These are phyloP conservation scores for Globisporangium okanoganense DNA, from an alignment of 352 stramenopile genomes.

Conservation along the genomic window DNA sequence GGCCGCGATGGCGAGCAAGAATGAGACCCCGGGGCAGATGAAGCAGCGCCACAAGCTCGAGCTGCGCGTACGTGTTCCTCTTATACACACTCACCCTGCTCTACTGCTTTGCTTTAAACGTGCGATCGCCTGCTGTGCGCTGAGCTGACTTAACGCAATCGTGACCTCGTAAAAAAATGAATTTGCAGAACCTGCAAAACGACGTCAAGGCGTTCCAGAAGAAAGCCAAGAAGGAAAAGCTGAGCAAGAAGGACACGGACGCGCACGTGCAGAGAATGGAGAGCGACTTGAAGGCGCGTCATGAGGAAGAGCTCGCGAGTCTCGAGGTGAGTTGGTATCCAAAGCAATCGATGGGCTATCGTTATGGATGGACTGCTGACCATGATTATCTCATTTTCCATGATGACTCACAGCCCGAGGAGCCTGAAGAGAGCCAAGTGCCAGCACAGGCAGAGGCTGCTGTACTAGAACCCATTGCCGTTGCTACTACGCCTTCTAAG, in stretches of 20 bases:
- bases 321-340: conserved; percentile 21
- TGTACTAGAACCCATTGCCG: neutral
- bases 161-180: no score
- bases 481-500: conserved; percentile 15
- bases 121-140: neutral
- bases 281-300: conserved; percentile 42
- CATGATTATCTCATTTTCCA: neutral
- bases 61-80: conserved; percentile 43
- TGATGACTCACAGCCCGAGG: neutral
- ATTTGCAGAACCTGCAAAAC: conserved; percentile 60
- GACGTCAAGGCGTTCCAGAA: conserved; percentile 80
- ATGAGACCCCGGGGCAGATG: conserved; percentile 70
- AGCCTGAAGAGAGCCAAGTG: conserved; percentile 6
- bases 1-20: conserved; percentile 32
- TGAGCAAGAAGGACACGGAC: conserved; percentile 76
- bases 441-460: conserved; percentile 7
- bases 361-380: neutral
- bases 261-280: conserved; percentile 55
- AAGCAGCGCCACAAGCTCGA: conserved; percentile 89
- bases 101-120: neutral
- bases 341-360: no score
- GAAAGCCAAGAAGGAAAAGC: conserved; percentile 82
- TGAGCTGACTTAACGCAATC: neutral
- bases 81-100: no score
- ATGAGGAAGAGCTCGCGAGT: conserved; percentile 43